A percentile compares a stretch with the other conserved stretches of the same genome.
These are phyloP conservation scores for Pythium periplocum DNA, from an alignment of 352 stramenopile genomes.

Conservation along the genomic window DNA sequence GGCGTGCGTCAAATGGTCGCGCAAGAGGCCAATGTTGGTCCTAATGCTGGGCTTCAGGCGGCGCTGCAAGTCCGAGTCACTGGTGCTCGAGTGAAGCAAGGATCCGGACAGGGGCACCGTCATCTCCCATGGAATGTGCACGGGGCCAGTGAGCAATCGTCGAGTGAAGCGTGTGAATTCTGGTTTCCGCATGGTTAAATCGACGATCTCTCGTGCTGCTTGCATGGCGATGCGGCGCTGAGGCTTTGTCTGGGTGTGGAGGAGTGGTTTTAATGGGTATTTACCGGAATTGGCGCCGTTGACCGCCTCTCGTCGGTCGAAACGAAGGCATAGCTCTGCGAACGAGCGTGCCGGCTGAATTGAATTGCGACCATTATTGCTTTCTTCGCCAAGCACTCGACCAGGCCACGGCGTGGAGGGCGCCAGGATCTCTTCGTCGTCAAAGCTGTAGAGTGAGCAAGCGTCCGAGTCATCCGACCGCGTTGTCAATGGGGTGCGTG, in stretches of 20 bases:
- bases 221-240: conserved; percentile 9
- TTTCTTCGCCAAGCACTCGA: neutral
- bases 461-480: conserved; percentile 44
- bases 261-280: conserved; percentile 19
- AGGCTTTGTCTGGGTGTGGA: conserved; percentile 13
- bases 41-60: conserved; percentile 56
- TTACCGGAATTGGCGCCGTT: neutral
- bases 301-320: conserved; percentile 4
- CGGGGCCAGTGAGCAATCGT: conserved; percentile 37
- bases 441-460: conserved; percentile 50
- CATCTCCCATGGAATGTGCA: conserved; percentile 67
- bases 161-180: conserved; percentile 32
- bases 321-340: conserved; percentile 17
- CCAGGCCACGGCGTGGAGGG: conserved; percentile 42
- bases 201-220: conserved; percentile 12
- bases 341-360: conserved; percentile 12
- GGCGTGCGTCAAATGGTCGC: conserved; percentile 53
- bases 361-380: conserved; percentile 1
- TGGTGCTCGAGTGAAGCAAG: neutral
- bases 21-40: conserved; percentile 45
- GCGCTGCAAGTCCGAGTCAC: conserved; percentile 34
- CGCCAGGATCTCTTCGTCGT: conserved; percentile 53
- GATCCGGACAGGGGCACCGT: conserved; percentile 32
- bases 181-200: neutral
- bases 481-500: conserved; percentile 24